Conservation (phyloP, 345 rosid species). For the Salix viminalis region DNA sequence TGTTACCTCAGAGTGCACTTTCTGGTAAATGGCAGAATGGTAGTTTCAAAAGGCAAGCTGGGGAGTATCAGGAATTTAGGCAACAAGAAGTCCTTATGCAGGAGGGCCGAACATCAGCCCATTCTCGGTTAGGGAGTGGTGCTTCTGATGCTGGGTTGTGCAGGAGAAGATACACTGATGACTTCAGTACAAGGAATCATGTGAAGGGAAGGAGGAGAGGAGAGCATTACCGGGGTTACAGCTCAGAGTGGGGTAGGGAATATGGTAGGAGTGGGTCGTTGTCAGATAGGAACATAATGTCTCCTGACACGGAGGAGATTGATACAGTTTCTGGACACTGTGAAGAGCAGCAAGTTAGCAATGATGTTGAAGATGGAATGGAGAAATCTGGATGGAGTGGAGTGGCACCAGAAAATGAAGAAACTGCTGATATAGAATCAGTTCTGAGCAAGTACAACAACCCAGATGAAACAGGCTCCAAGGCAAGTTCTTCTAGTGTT, state of each 20-base stretch:
- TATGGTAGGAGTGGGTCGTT: slow-evolving; percentile 67
- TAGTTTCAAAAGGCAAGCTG: slow-evolving; percentile 51
- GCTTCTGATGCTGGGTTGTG: slow-evolving; percentile 39
- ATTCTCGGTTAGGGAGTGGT: slow-evolving; percentile 46
- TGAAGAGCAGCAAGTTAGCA: slow-evolving; percentile 55
- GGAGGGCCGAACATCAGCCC: slow-evolving; percentile 49
- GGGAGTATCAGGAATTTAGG: slow-evolving; percentile 56
- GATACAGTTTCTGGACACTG: slow-evolving; percentile 42
- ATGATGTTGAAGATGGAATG: slow-evolving; percentile 46
- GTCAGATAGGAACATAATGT: slow-evolving; percentile 55
- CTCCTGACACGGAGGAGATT: slow-evolving; percentile 49
- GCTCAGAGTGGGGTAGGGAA: slow-evolving; percentile 63
- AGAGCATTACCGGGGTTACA: slow-evolving; percentile 44
- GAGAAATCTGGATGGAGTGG: slow-evolving; percentile 48
- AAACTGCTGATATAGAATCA: slow-evolving; percentile 47
- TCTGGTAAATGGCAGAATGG: slow-evolving; percentile 79
- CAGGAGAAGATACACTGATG: slow-evolving; percentile 64
- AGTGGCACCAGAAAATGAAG: slow-evolving; percentile 42
- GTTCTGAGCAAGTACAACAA: slow-evolving; percentile 37
- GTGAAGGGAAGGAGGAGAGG: slow-evolving; percentile 64
- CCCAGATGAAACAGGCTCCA: slow-evolving; percentile 50
- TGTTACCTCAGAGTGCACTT: slow-evolving; percentile 51
- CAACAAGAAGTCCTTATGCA: slow-evolving; percentile 50
- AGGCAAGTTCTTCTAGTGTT: slow-evolving; percentile 45
- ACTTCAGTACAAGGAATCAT: slow-evolving; percentile 46